Evolutionary conservation across 2,329 filamentous ascomycete genomes (phyloP), one percentile per base, ranked within the genome.

Genomic region (Fusarium algeriense): DNA sequence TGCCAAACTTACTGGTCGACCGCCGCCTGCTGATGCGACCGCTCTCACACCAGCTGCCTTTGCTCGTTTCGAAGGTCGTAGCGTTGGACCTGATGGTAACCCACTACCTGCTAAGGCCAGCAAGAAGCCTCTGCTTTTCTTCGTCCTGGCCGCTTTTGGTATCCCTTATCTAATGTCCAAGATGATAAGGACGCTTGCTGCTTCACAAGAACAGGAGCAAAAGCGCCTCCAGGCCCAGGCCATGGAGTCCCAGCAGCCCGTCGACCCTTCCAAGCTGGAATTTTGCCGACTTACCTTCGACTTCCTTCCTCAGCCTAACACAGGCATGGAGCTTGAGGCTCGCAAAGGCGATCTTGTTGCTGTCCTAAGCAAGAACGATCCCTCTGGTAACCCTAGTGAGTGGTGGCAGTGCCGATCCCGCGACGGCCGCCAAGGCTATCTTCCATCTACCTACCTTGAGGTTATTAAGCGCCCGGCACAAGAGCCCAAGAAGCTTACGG

Each of bases 121-220:
- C 78, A 94, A 93, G 80, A 99, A 98, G 81, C 96, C 96, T 1
- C 93, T 99, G 76, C 88, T 99, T 78, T 95, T 99, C 86, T 99
- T 99, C 85, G 85, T 98, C 67, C 86, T 97, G 45, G 95, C 96
- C 20, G 95, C 97, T 8, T 97, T 99, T 77, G 97, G 96, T 57
- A 87, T 99, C 17, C 96, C 96, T 9, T 99, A 97, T 80, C 87
- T 99, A 52, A 98, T 99, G 95, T 92, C 93, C 82, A 99, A 98
- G 84, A 89, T 97, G 74, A 98, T 99, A 80, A 91, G 90, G 78
- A 88, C 93, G 2, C 87, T 99, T 41, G 94, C 95, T 19, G 89
- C 92, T 38, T 92, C 91, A 8, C 93, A 96, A 77, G 94, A 98
- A 82, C 93, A 95, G 77, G 93, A 97, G 77, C 90, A 94, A 80